Percentiles rank a stretch among this genome's conserved stretches.
phyloP scores from a whole-genome alignment of 2,329 filamentous ascomycete genomes.

The Huntiella bhutanensis region DNA sequence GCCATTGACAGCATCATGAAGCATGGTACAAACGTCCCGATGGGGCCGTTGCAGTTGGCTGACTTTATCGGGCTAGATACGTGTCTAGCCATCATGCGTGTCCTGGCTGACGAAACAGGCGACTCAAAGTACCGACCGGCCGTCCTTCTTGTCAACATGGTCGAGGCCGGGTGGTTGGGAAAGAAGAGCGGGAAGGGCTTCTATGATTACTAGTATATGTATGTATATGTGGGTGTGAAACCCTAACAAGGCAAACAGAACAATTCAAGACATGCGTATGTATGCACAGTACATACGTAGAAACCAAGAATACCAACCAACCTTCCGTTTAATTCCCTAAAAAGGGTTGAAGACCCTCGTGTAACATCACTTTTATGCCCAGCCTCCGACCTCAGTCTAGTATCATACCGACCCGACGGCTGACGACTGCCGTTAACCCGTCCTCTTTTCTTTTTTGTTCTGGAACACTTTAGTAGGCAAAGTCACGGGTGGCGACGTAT shows the following conservation, averaged over 20 bases:
- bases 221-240: too few relatives aligned
- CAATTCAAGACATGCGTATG: not conserved
- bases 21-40: conserved; percentile 95
- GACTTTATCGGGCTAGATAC: conserved; percentile 97
- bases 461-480: too few relatives aligned
- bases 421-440: too few relatives aligned
- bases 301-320: too few relatives aligned
- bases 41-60: conserved; percentile 83
- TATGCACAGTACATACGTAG: too few relatives aligned
- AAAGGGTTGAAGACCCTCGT: too few relatives aligned
- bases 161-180: conserved; percentile 90
- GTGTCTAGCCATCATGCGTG: conserved; percentile 92
- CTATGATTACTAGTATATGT: conserved; percentile 52
- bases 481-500: too few relatives aligned
- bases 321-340: too few relatives aligned
- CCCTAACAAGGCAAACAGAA: not conserved
- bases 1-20: conserved; percentile 98
- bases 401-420: too few relatives aligned
- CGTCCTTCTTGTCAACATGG: conserved; percentile 80
- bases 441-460: too few relatives aligned
- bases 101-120: conserved; percentile 74
- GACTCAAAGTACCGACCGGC: conserved; percentile 91
- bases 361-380: too few relatives aligned
- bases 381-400: too few relatives aligned
- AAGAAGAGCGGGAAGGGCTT: conserved; percentile 97